phyloP scores from a whole-genome alignment of 176 grass and related monocot genomes.

The Aegilops tauschii region DNA sequence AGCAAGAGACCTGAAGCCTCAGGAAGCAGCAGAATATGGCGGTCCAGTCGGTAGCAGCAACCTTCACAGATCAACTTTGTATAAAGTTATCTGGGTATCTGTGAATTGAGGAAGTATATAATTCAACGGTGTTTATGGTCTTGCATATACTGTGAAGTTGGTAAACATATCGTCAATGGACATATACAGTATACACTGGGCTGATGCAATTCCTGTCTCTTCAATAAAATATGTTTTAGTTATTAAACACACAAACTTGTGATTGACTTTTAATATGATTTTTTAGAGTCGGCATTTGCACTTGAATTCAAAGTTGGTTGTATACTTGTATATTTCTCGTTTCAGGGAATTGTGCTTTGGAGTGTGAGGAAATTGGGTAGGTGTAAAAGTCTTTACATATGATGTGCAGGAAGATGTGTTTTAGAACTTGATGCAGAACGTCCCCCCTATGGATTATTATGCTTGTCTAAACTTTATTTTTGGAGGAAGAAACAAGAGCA shows the following conservation, averaged over 20 bases:
- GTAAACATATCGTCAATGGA: background rate
- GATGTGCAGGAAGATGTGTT: background rate
- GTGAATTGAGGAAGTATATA: background rate
- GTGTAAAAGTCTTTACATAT: background rate
- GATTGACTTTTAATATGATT: background rate
- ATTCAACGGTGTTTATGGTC: background rate
- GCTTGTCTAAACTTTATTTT: background rate
- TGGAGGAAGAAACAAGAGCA: background rate
- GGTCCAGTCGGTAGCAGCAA: background rate
- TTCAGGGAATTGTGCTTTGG: background rate
- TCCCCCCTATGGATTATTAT: background rate
- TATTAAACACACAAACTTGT: background rate
- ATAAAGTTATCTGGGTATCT: background rate
- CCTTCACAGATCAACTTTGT: background rate
- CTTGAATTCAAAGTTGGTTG: background rate
- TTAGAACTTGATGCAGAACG: background rate
- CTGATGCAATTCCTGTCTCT: background rate
- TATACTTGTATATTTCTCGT: background rate
- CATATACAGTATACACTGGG: background rate
- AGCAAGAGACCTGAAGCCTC: background rate
- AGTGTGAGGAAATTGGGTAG: background rate
- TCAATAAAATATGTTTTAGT: background rate
- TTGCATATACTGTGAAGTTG: background rate
- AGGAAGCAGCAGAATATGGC: background rate
- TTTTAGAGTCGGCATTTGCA: background rate